Base-by-base conservation (phyloP, 768 basidiomycete species). In the Hypholoma sublateritium region DNA sequence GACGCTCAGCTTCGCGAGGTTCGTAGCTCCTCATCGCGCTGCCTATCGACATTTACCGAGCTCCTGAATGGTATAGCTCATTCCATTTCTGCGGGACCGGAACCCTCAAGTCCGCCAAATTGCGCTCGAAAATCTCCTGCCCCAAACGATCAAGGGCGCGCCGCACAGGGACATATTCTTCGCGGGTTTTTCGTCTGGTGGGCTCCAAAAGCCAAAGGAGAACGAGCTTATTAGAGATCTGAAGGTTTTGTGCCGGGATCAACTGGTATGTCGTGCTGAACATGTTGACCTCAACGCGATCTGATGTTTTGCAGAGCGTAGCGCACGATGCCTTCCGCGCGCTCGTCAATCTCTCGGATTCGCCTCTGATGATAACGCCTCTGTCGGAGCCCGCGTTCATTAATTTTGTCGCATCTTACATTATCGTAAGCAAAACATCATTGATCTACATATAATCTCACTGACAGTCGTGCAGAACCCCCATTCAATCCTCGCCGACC, bases 271-370 rank as follows among this genome's bases (percentile, higher is more conserved):
- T 43, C 37, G 1, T 24, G 58, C 39, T 39, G 28, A 54, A 22
- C 22, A 41, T 51, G 28, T 59, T 22, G 32, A 36, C 22, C 9
- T 19, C 41, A 16, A 5, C 35, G 22, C 17, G 25, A 41, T 46
- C 59, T 65, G 47, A 69, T 52, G 62, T 34, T 28, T 41, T 50
- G 25, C 64, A 97, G 93, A 84, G 86, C 55, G 84, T 93, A 50
- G 92, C 96, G 1, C 96, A 98, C 64, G 95, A 97, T 76, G 96
- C 96, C 2, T 90, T 98, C 70, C 86, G 91, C 59, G 94, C 95
- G 2, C 79, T 98, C 49, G 87, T 98, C 69, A 98, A 98, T 73
- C 81, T 98, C 34, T 91, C 94, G 2, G 95, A 95, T 72, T 89
- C 89, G 28, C 78, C 89, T 7, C 70, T 87, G 17, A 78, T 95